Percentiles rank a stretch among this genome's conserved stretches.
phyloP scores from a whole-genome alignment of 2,329 filamentous ascomycete genomes.

The Ceratocystis variospora region DNA sequence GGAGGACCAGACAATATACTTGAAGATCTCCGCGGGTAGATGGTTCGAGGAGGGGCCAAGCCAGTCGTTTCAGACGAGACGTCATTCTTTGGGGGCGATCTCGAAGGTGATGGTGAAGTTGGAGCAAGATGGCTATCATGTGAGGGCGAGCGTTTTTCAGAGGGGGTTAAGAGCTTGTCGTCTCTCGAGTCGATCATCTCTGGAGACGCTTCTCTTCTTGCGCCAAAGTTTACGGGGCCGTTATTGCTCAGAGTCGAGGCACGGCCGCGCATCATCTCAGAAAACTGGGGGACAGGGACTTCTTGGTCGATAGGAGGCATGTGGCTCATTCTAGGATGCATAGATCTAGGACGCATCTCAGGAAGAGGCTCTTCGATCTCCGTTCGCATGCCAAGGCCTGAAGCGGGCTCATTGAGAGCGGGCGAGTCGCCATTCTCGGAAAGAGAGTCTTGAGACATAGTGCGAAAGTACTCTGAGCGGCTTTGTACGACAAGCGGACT shows the following conservation, averaged over 20 bases:
- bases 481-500: slow-evolving; percentile 64
- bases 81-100: slow-evolving; percentile 12
- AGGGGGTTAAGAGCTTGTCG: slow-evolving; percentile 35
- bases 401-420: slow-evolving; percentile 21
- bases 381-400: slow-evolving; percentile 37
- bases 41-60: slow-evolving; percentile 37
- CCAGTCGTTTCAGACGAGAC: slow-evolving; percentile 23
- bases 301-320: slow-evolving; percentile 35
- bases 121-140: slow-evolving; percentile 27
- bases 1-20: slow-evolving; percentile 51
- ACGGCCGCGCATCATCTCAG: slow-evolving; percentile 17
- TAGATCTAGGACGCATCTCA: slow-evolving; percentile 51
- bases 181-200: slow-evolving; percentile 28
- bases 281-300: slow-evolving; percentile 13
- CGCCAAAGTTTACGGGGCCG: slow-evolving; percentile 32
- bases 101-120: slow-evolving; percentile 27
- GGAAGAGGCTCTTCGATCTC: slow-evolving; percentile 45
- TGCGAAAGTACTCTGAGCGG: slow-evolving; percentile 69
- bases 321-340: slow-evolving; percentile 61
- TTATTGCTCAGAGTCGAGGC: slow-evolving; percentile 7
- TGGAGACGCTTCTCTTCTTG: slow-evolving; percentile 45
- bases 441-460: slow-evolving; percentile 49
- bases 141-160: slow-evolving; percentile 44
- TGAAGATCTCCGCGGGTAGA: slow-evolving; percentile 40
- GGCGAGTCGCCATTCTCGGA: slow-evolving; percentile 23